These are phyloP conservation scores for Magnaporthiopsis rhizophila DNA, from an alignment of 2,329 filamentous ascomycete genomes.

Conservation along the genomic window DNA sequence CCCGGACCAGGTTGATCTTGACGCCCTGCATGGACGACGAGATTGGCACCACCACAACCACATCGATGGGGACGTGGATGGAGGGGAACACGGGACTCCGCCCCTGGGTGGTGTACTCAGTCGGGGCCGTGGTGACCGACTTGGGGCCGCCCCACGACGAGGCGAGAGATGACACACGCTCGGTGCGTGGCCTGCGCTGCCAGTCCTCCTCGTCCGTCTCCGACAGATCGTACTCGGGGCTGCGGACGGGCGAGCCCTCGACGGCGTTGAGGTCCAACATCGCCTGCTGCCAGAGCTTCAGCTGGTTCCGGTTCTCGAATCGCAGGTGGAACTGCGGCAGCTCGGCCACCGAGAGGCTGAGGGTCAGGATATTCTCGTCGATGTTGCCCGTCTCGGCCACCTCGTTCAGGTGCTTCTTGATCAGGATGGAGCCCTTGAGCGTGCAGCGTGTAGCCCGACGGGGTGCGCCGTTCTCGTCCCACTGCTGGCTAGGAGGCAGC, in stretches of 20 bases:
- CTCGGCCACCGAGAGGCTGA: conserved; percentile 85
- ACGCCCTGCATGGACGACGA: conserved; percentile 99
- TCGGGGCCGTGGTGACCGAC: conserved; percentile 80
- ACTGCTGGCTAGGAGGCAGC: conserved; percentile 34
- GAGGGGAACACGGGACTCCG: conserved; percentile 41
- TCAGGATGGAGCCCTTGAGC: conserved; percentile 92
- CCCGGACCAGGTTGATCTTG: conserved; percentile 89
- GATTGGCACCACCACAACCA: conserved; percentile 93
- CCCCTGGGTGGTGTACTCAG: conserved; percentile 77
- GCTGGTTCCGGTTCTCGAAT: conserved; percentile 74
- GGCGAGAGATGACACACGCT: conserved; percentile 63
- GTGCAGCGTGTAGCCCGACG: conserved; percentile 71
- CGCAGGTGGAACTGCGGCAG: conserved; percentile 89
- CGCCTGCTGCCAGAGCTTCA: conserved; percentile 86
- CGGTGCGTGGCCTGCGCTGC: conserved; percentile 21
- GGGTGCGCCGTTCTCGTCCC: conserved; percentile 51
- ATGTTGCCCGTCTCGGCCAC: conserved; percentile 60
- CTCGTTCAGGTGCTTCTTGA: conserved; percentile 94
- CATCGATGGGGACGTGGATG: conserved; percentile 84
- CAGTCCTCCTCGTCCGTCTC: conserved; percentile 86
- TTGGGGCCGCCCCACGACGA: conserved; percentile 75
- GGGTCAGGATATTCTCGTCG: conserved; percentile 78
- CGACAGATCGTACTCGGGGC: conserved; percentile 71
- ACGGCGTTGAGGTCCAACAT: conserved; percentile 74
- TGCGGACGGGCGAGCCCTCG: conserved; percentile 55